Conservation (phyloP, 306 rosid genomes). For the Ormosia emarginata region DNA sequence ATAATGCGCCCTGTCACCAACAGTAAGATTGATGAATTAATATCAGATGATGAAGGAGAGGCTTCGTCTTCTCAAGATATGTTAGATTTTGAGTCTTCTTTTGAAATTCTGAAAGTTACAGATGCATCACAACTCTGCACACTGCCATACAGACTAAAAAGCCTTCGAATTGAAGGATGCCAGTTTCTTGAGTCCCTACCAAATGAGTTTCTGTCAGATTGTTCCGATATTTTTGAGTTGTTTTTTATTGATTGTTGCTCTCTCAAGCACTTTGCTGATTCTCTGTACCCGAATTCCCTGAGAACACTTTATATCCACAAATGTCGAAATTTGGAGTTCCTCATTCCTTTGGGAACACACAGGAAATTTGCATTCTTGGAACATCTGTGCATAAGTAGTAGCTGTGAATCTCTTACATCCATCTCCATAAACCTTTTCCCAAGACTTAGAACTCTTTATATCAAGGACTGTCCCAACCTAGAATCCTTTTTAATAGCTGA, state of each 20-base stretch:
- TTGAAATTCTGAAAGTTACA: neutral
- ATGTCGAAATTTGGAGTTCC: neutral
- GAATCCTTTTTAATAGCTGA: neutral
- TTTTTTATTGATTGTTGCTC: neutral
- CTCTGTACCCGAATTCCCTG: neutral
- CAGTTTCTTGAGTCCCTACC: conserved; percentile 5
- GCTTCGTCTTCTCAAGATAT: neutral
- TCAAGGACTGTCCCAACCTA: neutral
- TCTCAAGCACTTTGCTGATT: neutral
- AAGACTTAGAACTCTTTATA: neutral
- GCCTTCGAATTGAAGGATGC: neutral
- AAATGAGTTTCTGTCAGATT: neutral
- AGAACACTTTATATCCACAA: neutral
- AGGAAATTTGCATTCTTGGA: neutral
- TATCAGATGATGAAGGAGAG: neutral
- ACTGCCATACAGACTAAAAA: neutral
- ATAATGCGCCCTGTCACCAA: neutral
- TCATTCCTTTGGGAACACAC: neutral
- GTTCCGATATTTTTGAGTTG: neutral
- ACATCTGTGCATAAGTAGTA: neutral
- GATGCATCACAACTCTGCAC: neutral
- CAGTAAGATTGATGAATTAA: neutral
- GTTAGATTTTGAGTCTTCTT: neutral
- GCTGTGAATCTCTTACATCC: neutral
- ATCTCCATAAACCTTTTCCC: neutral